These are phyloP conservation scores for Leccinum longicurvipes DNA, from an alignment of 768 basidiomycete species.

Conservation along the genomic window DNA sequence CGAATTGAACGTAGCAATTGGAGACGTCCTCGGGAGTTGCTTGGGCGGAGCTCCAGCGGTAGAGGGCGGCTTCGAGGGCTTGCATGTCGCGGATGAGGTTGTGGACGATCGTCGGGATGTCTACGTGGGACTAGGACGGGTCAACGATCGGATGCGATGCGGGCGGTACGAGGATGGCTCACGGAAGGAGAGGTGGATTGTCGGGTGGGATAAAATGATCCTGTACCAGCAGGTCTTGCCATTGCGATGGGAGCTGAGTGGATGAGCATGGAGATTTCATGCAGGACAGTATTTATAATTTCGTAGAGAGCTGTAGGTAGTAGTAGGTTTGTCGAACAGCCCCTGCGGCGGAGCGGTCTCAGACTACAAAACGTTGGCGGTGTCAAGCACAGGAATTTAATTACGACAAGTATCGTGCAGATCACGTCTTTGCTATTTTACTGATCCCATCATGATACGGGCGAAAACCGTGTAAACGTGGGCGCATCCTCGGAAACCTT, in stretches of 20 bases:
- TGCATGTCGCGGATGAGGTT: conserved; percentile 79
- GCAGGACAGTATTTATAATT: not conserved
- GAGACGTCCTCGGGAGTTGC: conserved; percentile 73
- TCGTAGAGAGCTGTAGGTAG: not conserved
- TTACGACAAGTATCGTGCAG: not conserved
- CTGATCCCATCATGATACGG: conserved; percentile 14
- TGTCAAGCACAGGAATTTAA: not conserved
- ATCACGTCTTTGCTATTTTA: not conserved
- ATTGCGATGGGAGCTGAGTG: not conserved
- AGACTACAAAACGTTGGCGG: not conserved
- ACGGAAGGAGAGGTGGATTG: not conserved
- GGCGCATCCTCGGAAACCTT: not conserved
- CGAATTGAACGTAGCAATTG: conserved; percentile 86
- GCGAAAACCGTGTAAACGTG: conserved; percentile 17
- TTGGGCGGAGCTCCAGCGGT: conserved; percentile 60
- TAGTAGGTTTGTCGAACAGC: not conserved
- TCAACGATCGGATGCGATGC: not conserved
- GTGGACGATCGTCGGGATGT: conserved; percentile 61
- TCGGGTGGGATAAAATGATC: not conserved
- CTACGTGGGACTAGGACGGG: conserved; percentile 18
- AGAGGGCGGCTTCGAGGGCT: conserved; percentile 69
- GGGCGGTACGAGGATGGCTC: not conserved
- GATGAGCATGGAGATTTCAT: not conserved
- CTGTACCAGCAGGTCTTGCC: conserved; percentile 14
- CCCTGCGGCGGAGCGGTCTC: not conserved